These are phyloP conservation scores for Mortierella sp. DNA, from an alignment of 371 early-diverging fungal species.

Conservation along the genomic window DNA sequence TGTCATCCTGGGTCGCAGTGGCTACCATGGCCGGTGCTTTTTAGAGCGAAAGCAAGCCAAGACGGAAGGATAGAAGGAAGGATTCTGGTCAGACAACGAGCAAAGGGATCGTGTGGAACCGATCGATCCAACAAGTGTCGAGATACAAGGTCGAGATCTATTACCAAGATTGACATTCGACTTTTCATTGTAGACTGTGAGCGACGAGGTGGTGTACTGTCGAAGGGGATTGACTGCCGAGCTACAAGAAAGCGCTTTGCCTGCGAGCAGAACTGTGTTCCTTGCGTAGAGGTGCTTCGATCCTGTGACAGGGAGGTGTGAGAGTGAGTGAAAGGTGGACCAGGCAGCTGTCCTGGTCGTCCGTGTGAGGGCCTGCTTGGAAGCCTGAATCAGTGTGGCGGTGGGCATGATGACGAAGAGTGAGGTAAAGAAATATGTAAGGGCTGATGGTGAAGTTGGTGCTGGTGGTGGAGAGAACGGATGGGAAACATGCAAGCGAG, in stretches of 20 bases:
- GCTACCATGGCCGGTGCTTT: slow-evolving; percentile 44
- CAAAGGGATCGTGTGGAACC: background rate
- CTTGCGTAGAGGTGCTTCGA: slow-evolving; percentile 2
- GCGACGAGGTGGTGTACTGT: slow-evolving; percentile 32
- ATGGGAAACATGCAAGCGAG: background rate
- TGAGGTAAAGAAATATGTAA: background rate
- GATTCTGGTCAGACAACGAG: background rate
- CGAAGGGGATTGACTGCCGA: slow-evolving; percentile 14
- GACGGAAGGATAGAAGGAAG: background rate
- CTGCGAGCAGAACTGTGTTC: background rate
- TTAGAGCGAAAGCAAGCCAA: background rate
- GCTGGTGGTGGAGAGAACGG: slow-evolving; percentile 5
- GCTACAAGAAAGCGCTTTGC: background rate
- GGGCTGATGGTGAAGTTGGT: slow-evolving; percentile 1
- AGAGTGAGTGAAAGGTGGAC: background rate
- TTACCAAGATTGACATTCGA: slow-evolving; percentile 49
- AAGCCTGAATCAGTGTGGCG: slow-evolving; percentile 28
- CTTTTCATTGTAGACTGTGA: slow-evolving; percentile 35
- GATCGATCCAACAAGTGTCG: no score
- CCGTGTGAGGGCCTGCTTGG: slow-evolving; percentile 9
- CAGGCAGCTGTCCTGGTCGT: background rate
- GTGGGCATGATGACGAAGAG: slow-evolving; percentile 18
- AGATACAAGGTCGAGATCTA: no score
- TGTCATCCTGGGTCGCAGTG: slow-evolving; percentile 24
- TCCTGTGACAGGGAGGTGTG: background rate